Evolutionary conservation across 1,284 basidiomycete species (phyloP).

Genomic region (Exobasidium rhododendri): DNA sequence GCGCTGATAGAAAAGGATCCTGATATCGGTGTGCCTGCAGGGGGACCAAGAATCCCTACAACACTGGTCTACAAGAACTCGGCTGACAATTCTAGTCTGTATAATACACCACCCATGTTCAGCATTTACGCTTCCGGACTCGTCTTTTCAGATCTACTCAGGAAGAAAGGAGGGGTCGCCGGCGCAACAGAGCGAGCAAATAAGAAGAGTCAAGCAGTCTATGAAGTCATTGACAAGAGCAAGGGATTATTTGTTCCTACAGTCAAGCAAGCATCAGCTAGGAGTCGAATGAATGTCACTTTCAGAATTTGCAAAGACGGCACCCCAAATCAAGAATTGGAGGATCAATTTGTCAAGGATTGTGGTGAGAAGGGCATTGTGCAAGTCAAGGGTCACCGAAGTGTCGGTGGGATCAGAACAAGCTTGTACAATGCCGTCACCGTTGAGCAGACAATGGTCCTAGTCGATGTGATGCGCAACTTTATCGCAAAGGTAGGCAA

Average conservation of each 20-base stretch:
- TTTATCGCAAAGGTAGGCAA: slow-evolving; percentile 38
- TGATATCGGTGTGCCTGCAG: slow-evolving; percentile 31
- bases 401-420: slow-evolving; percentile 67
- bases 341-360: slow-evolving; percentile 39
- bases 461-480: slow-evolving; percentile 59
- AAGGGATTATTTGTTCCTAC: slow-evolving; percentile 36
- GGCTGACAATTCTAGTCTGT: slow-evolving; percentile 75
- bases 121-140: slow-evolving; percentile 87
- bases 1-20: slow-evolving; percentile 63
- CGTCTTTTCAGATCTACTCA: slow-evolving; percentile 70
- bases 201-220: slow-evolving; percentile 37
- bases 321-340: slow-evolving; percentile 38
- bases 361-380: slow-evolving; percentile 39
- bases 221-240: slow-evolving; percentile 38
- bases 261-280: slow-evolving; percentile 35
- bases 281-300: slow-evolving; percentile 53
- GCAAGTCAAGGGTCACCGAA: slow-evolving; percentile 46
- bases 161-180: slow-evolving; percentile 64
- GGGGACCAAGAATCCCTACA: slow-evolving; percentile 68
- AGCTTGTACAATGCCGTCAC: slow-evolving; percentile 94
- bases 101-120: slow-evolving; percentile 93
- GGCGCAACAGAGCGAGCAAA: slow-evolving; percentile 50
- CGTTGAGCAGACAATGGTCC: slow-evolving; percentile 65
- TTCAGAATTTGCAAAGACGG: slow-evolving; percentile 38
- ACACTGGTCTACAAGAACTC: slow-evolving; percentile 82